Base-by-base conservation (phyloP, 768 basidiomycete species). In the Pleurotus giganteus region DNA sequence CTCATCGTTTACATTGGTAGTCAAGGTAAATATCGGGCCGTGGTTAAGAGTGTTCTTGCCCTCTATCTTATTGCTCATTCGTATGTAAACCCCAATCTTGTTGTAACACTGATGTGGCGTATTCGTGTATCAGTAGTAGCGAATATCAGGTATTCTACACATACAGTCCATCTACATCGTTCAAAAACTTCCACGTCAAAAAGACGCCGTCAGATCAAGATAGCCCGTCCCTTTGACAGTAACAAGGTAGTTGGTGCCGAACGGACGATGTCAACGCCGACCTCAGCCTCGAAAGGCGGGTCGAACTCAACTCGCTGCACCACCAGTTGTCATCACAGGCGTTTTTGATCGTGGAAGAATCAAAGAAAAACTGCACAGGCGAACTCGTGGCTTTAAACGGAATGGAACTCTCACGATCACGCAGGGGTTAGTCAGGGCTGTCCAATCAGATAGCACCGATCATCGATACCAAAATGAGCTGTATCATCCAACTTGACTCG, bases 1-100 rank as follows among this genome's bases (percentile, higher is more conserved):
- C 89, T 2, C 94, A 96, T 69, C 77, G 73, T 34, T 72, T 95
- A 43, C 85, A 92, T 64, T 96, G 93, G 93, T 94, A 69, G n/a
- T n/a, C n/a, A n/a, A n/a, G n/a, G n/a, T n/a, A n/a, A n/a, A n/a
- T n/a, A n/a, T n/a, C n/a, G n/a, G n/a, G n/a, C n/a, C n/a, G n/a
- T n/a, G n/a, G n/a, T n/a, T n/a, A n/a, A n/a, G 34, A 37, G 23
- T n/a, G 4, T 23, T 49, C 17, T 53, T 15, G 21, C 21, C 12
- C n/a, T 41, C 19, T 51, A 28, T 51, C 21, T 36, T 37, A 34
- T 51, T 51, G 12, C 26, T 45, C 11, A 13, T 12, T 45, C 27
- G 27, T 24, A 11, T 51, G 34, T 28, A 37, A 13, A 13, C 49
- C 32, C 21, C 19, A 51, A 36, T 28, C 21, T 34, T 51, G 34